Evolutionary conservation across 202 grass and related monocot genomes (phyloP), one percentile per base, ranked within the genome.

Genomic region (Eragrostis tef): DNA sequence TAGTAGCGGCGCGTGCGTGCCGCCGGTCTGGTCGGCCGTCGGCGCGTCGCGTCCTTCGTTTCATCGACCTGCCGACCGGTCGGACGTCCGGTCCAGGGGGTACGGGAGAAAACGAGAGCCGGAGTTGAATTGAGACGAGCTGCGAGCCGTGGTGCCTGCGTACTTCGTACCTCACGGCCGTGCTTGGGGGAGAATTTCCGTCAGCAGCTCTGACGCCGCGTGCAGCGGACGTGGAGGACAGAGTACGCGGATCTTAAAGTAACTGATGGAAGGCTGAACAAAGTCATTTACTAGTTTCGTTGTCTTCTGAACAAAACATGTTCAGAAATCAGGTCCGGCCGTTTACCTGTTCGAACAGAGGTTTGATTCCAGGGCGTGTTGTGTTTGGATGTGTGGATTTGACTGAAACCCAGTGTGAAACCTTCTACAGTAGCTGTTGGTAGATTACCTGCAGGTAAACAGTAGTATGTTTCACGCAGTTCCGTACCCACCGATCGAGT

Each of bases 101-200:
- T 25, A 39, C 39, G 50, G 4, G 20, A 6, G 13, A 14, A 50
- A 41, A 61, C 12, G 52, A 16, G 75, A 65, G 75, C 59, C 11
- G 49, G 51, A 3, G 72, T 59, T 70, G 65, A 42, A 36, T 19
- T 25, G 41, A 42, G 57, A 63, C 17, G 9, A 10, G 20, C 15
- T 9, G 75, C 75, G 25, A 31, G 60, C 60, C 25, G 60, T 63
- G 60, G 26, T 63, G 60, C 16, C 25, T 63, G 60, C 60, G 60
- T 58, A 6, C 20, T 8, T 21, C 53, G 31, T 34, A 6, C 3
- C 34, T 1, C 44, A 64, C 13, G 12, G 25, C 41, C 65, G 71
- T 45, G 47, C 44, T 39, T 27, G 53, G 14, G 70, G 7, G 72
- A 59, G 64, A 77, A 82, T 53, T 64, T 65, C 36, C 56, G 15